Conservation (phyloP, 2,329 filamentous ascomycete genomes). For the Ceratocystis eucalypticola region DNA sequence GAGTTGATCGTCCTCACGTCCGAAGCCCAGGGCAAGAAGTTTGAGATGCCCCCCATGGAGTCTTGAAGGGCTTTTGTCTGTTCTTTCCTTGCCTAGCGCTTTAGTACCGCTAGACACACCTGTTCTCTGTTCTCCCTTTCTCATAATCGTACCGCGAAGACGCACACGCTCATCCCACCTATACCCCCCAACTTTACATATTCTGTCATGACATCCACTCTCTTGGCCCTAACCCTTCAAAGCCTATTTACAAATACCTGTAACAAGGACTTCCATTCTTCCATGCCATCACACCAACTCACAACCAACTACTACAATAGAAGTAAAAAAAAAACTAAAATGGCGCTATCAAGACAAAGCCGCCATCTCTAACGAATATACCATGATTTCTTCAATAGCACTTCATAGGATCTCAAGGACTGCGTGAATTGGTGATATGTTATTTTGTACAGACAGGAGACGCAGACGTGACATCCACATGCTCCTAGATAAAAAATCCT, state of each 20-base stretch:
- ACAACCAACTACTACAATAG: not conserved
- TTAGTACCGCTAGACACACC: too few relatives aligned
- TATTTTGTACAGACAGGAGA: conserved; percentile 15
- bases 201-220: not conserved
- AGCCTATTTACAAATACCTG: too few relatives aligned
- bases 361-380: not conserved
- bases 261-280: not conserved
- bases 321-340: too few relatives aligned
- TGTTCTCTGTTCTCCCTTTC: too few relatives aligned
- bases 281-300: not conserved
- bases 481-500: not conserved
- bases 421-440: conserved; percentile 11
- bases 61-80: not conserved
- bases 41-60: conserved; percentile 17
- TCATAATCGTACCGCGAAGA: too few relatives aligned
- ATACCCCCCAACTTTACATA: not conserved
- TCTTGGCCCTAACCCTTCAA: too few relatives aligned
- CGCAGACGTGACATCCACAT: not conserved
- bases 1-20: conserved; percentile 44
- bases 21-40: conserved; percentile 32
- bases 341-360: not conserved
- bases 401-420: not conserved
- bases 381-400: not conserved
- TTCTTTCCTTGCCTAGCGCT: too few relatives aligned
- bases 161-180: not conserved